Evolutionary conservation across 805 yeast genomes (phyloP).

Genomic region (Hanseniaspora singularis): DNA sequence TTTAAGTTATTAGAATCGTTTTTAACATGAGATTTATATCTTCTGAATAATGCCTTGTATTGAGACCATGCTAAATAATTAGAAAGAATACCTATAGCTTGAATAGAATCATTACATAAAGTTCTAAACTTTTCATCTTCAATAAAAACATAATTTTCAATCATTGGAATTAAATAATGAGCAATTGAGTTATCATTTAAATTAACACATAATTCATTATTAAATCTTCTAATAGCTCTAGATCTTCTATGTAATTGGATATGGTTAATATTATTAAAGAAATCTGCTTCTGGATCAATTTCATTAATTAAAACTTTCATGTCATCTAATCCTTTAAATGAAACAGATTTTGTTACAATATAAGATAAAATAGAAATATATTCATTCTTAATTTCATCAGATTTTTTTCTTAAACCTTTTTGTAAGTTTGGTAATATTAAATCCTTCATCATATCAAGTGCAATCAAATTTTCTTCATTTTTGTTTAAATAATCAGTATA

Average conservation of each 20-base stretch:
- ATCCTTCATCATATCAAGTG: constrained; percentile 35
- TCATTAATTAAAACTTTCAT: constrained; percentile 50
- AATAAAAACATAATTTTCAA: constrained; percentile 64
- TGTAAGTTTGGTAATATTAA: constrained; percentile 54
- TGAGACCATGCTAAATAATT: constrained; percentile 63
- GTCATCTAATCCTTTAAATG: constrained; percentile 44
- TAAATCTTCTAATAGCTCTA: constrained; percentile 59
- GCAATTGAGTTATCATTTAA: constrained; percentile 51
- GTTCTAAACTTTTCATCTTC: constrained; percentile 48
- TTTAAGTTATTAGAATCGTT: constrained; percentile 40
- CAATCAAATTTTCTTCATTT: constrained; percentile 24
- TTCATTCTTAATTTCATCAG: constrained; percentile 59
- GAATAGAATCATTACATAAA: constrained; percentile 53
- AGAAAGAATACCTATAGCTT: constrained; percentile 48
- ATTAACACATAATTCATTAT: constrained; percentile 34
- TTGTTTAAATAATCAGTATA: constrained; percentile 45
- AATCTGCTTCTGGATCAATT: constrained; percentile 74
- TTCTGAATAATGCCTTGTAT: constrained; percentile 57
- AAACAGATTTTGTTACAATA: constrained; percentile 38
- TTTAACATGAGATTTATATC: constrained; percentile 47
- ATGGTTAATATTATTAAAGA: constrained; percentile 65
- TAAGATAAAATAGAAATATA: constrained; percentile 56
- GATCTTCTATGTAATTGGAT: constrained; percentile 79
- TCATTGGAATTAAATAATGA: constrained; percentile 70
- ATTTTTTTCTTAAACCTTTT: constrained; percentile 48